Base-by-base conservation (phyloP, 495 filamentous ascomycete genomes). In the Bryoglossum gracile region DNA sequence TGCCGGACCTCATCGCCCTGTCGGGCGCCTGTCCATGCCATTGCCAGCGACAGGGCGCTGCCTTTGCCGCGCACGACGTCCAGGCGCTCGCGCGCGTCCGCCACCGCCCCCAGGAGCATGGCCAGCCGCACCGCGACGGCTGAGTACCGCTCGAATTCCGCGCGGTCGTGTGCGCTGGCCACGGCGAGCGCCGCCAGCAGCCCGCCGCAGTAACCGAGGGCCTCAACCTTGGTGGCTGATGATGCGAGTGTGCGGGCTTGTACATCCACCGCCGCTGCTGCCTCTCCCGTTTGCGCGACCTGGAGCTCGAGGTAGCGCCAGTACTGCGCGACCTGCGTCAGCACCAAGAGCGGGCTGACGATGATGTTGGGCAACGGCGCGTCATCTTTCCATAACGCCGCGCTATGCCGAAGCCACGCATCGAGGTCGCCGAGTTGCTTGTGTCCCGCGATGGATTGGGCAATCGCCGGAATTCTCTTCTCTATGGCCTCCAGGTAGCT, bases 201-300 rank as follows among this genome's bases (percentile, higher is more conserved):
- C 0, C 71, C 72, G 18, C 64, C 66, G 43, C 71, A 76, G 33
- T 74, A 65, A 9, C 72, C 72, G 1, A 72, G 51, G 1, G 67
- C 70, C 34, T 68, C 63, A 3, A 39, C 14, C 24, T 6, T n/a
- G n/a, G n/a, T n/a, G n/a, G n/a, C n/a, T n/a, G n/a, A n/a, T n/a
- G n/a, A n/a, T n/a, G n/a, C n/a, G n/a, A n/a, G n/a, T n/a, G n/a
- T n/a, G n/a, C n/a, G n/a, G n/a, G n/a, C n/a, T n/a, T n/a, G n/a
- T n/a, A n/a, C n/a, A n/a, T n/a, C n/a, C n/a, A n/a, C n/a, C n/a
- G 26, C 25, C 38, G 42, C 14, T 30, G 3, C 6, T 10, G 17
- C 17, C 6, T 4, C 17, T 18, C 5, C 5, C 8, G 14, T 16
- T 30, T 13, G 26, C 26, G 26, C 26, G 26, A 30, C 8, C 30